Base-by-base conservation (phyloP, 169 alveolate genomes). In the Miamiensis avidus region DNA sequence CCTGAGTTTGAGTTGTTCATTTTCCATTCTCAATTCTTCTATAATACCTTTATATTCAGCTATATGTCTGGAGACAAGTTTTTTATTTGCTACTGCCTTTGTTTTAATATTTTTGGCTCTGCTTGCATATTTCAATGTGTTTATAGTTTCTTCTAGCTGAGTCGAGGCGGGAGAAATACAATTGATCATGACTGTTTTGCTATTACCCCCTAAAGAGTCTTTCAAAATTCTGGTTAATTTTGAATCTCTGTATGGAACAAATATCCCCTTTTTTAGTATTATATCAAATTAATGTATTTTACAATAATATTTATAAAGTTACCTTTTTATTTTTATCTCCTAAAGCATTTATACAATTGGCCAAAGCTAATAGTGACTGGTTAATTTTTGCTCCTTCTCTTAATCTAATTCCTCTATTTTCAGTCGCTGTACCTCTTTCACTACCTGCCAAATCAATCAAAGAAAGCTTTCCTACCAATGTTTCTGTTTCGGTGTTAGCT, bases 391-490 rank as follows among this genome's bases (percentile, higher is more conserved):
- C 98, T 30, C 99, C 99, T 91, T 98, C 99, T 89, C 97, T 95
- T 32, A 97, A 95, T 79, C 99, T 88, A 16, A 95, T 96, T 28
- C 99, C 99, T 86, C 97, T 93, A 78, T 97, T 97, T 81, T 96
- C 98, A 4, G 99, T 97, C 74, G 96, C 98, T 73, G 98, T 97
- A 34, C 98, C 98, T 90, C 99, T 96, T 94, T 98, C 99, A 84
- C 99, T 96, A 0, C 99, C 99, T 1, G 99, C 99, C 78, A 98
- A 95, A 92, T 98, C 99, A 49, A 98, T 98, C 78, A 98, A 92
- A 31, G 99, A 95, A 75, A 98, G 91, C 88, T 97, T 98, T 25
- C 97, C 97, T 78, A 89, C 76, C 30, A 88, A 76, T 0, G 93
- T 81, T 64, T 95, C 95, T 64, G 86, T 79, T 79, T 91, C 95